Base-by-base conservation (phyloP, 1,139 yeast genomes). In the Candida sp. region DNA sequence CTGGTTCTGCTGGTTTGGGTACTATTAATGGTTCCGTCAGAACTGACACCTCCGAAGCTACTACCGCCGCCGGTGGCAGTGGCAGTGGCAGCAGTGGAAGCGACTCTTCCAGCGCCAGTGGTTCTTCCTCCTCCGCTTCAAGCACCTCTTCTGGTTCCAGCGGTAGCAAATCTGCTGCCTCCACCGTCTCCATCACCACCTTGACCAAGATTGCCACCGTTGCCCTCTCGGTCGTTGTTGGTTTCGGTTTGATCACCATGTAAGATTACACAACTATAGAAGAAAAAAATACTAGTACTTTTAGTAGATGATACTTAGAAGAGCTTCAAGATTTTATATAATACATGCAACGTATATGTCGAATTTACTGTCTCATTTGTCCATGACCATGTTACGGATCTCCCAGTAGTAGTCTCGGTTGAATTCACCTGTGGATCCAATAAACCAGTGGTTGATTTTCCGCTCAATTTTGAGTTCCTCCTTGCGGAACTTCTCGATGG, bases 401-500 rank as follows among this genome's bases (percentile, higher is more conserved):
- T 83, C 88, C 76, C 82, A 76, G 57, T 76, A 70, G 60, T 78
- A 73, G 42, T 79, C 83, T 33, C 69, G 62, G 51, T 69, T 75
- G 54, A 63, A 57, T 25, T 50, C 58, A 23, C 51, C 54, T 7
- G 73, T 73, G 7, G 71, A 67, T 31, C 48, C 53, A 41, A 50
- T 51, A 56, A 82, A 81, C 89, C 89, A 84, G 53, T 80, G 76
- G 47, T 66, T 68, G 11, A 78, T 77, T 56, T 82, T 83, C 57
- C 75, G 71, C 34, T 57, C 60, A 65, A 85, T 77, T 56, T 79
- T 76, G 32, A 65, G 69, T 61, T 84, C 87, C 59, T 84, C 88
- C 50, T 76, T 78, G 43, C 65, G 65, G 57, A 82, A 80, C 55
- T 68, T 65, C 28, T 77, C 74, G 26, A 77, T 60, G 48, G 73